Evolutionary conservation across 2,329 filamentous ascomycete species (phyloP).

Genomic region (Fusarium chlamydosporum): DNA sequence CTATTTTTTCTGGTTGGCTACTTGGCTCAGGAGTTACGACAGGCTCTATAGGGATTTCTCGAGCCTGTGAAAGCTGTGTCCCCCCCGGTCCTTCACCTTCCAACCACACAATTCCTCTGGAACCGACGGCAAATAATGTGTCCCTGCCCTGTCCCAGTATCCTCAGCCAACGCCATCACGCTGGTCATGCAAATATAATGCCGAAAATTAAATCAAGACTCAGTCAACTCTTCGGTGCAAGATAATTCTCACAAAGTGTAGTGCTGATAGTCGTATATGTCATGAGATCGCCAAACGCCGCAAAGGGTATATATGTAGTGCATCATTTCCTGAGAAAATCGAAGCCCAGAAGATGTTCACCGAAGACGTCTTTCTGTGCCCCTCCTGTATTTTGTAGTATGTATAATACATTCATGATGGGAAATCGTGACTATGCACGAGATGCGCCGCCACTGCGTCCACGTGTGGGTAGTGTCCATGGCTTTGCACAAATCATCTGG

Average conservation of each 20-base stretch:
- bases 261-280: slow-evolving; percentile 34
- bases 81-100: slow-evolving; percentile 16
- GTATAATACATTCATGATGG: slow-evolving; percentile 36
- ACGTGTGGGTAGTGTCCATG: slow-evolving; percentile 77
- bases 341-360: slow-evolving; percentile 19
- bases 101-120: slow-evolving; percentile 15
- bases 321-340: slow-evolving; percentile 17
- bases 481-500: slow-evolving; percentile 76
- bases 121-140: slow-evolving; percentile 14
- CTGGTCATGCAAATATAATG: slow-evolving; percentile 26
- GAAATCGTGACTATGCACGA: slow-evolving; percentile 40
- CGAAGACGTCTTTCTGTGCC: slow-evolving; percentile 11
- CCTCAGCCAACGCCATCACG: slow-evolving; percentile 26
- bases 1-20: slow-evolving; percentile 29
- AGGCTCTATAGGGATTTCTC: slow-evolving; percentile 13
- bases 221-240: slow-evolving; percentile 17
- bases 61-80: background rate
- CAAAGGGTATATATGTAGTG: slow-evolving; percentile 34
- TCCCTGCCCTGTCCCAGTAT: slow-evolving; percentile 4
- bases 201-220: slow-evolving; percentile 20
- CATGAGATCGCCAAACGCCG: slow-evolving; percentile 40
- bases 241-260: slow-evolving; percentile 9
- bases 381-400: slow-evolving; percentile 28
- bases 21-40: background rate
- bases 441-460: slow-evolving; percentile 52